Evolutionary conservation across 1,284 basidiomycete genomes (phyloP), one percentile per base, ranked within the genome.

Genomic region (Microbotryum saponariae): DNA sequence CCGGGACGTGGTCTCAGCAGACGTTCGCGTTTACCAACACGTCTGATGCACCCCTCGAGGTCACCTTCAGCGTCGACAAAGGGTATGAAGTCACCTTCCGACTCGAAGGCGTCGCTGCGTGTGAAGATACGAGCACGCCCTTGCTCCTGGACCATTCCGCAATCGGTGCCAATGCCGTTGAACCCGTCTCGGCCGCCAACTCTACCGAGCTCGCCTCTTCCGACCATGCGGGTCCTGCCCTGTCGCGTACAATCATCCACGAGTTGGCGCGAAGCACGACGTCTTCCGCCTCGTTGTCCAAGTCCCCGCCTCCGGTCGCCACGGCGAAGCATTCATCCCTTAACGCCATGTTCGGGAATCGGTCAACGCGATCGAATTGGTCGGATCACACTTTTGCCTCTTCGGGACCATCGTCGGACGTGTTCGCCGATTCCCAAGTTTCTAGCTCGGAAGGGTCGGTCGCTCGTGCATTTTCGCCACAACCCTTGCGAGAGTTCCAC

Each of bases 1-100:
- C 78, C 51, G 78, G 78, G 1, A 71, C 76, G 20, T 79, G 78
- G 78, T 73, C 77, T 16, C 76, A 74, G 62, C 78, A 79, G 70
- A 71, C 78, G 51, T 67, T 80, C 21, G 72, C 76, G 14, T 74
- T 77, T 63, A 78, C 77, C 70, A 80, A 80, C 64, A 71, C 72
- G 4, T 76, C 77, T 9, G 76, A 77, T 53, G 71, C 74, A 45
- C 69, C 76, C 4, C 72, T 80, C 23, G 79, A 80, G 59, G 77
- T 80, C 21, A 72, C 72, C 48, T 78, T 80, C 53, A 74, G 73
- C 5, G 74, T 75, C 3, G 73, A 77, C 27, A 72, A 73, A 37
- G 78, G 76, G 0, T 71, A 73, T 54, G 78, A 80, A 58, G 78
- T 77, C 27, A 75, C 76, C 33, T 80, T 79, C 65, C 71, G 78